Conservation (phyloP, 768 basidiomycete species). For the Lentinula aciculospora region DNA sequence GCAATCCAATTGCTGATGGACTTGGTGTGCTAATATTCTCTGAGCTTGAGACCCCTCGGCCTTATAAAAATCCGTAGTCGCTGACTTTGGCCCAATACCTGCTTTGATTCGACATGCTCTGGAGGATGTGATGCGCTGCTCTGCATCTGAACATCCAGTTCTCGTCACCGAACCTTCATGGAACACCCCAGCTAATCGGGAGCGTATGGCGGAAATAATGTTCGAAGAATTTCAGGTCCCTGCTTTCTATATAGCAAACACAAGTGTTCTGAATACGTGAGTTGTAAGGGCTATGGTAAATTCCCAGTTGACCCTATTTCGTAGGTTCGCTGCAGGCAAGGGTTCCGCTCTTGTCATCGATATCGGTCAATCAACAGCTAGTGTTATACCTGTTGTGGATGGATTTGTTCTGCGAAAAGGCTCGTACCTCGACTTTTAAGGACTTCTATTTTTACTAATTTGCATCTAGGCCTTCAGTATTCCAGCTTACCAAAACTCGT, state of each 20-base stretch:
- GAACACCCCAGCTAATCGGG: conserved; percentile 90
- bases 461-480: conserved; percentile 60
- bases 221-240: conserved; percentile 95
- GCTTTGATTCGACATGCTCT: conserved; percentile 72
- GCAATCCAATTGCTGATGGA: conserved; percentile 78
- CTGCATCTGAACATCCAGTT: conserved; percentile 82
- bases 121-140: conserved; percentile 68
- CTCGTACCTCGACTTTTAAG: conserved; percentile 16
- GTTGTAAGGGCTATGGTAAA: conserved; percentile 18
- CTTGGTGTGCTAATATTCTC: conserved; percentile 50
- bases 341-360: conserved; percentile 97
- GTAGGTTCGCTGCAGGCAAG: conserved; percentile 92
- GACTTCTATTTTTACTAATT: neutral
- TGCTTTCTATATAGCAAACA: conserved; percentile 95
- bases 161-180: conserved; percentile 94
- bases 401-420: conserved; percentile 98
- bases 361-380: conserved; percentile 83
- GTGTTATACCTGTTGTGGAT: conserved; percentile 93
- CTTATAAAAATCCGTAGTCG: conserved; percentile 32
- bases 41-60: neutral
- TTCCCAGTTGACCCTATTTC: neutral
- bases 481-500: conserved; percentile 78
- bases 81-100: conserved; percentile 72
- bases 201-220: conserved; percentile 95
- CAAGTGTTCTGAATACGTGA: conserved; percentile 89